A percentile compares a stretch with the other conserved stretches of the same genome.
Conservation (phyloP, 1,284 basidiomycete species). For the Phenoliferia sp. region DNA sequence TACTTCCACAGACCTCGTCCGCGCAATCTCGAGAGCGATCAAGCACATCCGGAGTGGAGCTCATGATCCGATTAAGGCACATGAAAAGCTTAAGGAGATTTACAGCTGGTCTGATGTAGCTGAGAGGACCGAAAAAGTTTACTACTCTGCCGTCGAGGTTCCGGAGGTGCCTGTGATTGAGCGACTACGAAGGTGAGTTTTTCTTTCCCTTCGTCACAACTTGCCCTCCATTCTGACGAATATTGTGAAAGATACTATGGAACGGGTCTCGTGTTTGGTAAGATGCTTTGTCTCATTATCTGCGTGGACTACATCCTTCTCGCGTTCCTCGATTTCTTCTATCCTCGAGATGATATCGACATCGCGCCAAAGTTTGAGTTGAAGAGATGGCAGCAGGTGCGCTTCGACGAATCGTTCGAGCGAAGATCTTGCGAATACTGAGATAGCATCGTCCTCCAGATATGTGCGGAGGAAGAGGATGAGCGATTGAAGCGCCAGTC, state of each 20-base stretch:
- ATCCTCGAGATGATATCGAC: constrained; percentile 43
- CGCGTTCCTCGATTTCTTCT: constrained; percentile 39
- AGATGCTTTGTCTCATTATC: constrained; percentile 47
- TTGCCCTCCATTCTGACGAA: background rate
- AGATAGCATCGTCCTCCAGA: no score
- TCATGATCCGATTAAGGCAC: constrained; percentile 74
- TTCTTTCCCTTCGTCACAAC: constrained; percentile 3
- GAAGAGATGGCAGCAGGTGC: constrained; percentile 20
- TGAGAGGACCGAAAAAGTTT: constrained; percentile 75
- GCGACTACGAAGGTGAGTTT: constrained; percentile 61
- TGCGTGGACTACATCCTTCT: constrained; percentile 47
- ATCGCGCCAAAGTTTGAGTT: constrained; percentile 36
- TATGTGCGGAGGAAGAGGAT: constrained; percentile 23
- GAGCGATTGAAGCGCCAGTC: no score
- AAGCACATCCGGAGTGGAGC: constrained; percentile 59
- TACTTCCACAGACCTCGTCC: constrained; percentile 64
- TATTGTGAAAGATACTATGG: constrained; percentile 40
- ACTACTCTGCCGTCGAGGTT: constrained; percentile 60
- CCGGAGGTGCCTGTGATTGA: constrained; percentile 62
- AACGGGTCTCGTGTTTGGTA: constrained; percentile 46
- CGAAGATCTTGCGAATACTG: background rate
- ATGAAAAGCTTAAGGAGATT: constrained; percentile 69
- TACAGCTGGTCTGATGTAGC: constrained; percentile 87
- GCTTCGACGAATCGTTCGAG: background rate
- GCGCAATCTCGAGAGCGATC: constrained; percentile 77